Evolutionary conservation across 2,329 filamentous ascomycete genomes (phyloP).

Genomic region (Cladosporium velox): DNA sequence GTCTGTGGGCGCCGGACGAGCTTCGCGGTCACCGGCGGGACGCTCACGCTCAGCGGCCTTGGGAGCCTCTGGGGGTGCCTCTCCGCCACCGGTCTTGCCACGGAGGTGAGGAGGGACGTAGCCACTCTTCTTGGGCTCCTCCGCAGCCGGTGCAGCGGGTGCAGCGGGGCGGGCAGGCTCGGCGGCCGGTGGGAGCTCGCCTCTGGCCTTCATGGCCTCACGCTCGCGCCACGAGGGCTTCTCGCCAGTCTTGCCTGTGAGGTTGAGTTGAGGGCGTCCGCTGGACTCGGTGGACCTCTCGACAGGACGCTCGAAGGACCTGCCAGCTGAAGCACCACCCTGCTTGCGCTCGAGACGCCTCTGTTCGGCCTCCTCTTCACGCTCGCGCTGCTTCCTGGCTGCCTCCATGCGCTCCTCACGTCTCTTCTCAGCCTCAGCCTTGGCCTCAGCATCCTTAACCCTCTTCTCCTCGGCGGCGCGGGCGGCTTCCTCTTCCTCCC

Average conservation of each 20-base stretch:
- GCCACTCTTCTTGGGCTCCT: conserved; percentile 41
- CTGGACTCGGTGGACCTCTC: conserved; percentile 32
- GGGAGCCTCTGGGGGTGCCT: conserved; percentile 25
- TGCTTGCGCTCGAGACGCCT: conserved; percentile 64
- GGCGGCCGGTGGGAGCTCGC: conserved; percentile 30
- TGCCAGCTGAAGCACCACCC: conserved; percentile 40
- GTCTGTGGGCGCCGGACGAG: conserved; percentile 21
- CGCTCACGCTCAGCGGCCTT: conserved; percentile 26
- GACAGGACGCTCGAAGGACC: conserved; percentile 47
- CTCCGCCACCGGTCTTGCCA: conserved; percentile 35
- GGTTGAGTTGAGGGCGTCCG: conserved; percentile 62
- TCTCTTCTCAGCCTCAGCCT: conserved; percentile 66
- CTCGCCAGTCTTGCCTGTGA: conserved; percentile 50
- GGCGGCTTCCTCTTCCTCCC: conserved; percentile 84
- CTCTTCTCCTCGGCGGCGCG: conserved; percentile 78
- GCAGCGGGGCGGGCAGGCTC: conserved; percentile 40
- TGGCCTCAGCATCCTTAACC: conserved; percentile 55
- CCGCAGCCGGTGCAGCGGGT: conserved; percentile 40
- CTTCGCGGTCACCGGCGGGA: conserved; percentile 23
- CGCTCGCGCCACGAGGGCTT: conserved; percentile 75
- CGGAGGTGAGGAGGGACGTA: conserved; percentile 52
- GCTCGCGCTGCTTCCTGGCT: conserved; percentile 44
- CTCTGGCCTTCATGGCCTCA: conserved; percentile 49
- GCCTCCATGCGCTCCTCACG: conserved; percentile 54
- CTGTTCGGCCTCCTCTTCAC: conserved; percentile 86